Percentiles rank a stretch among this genome's conserved stretches.
Evolutionary conservation across 2,329 filamentous ascomycete species (phyloP).

Genomic region (Camillea tinctor): DNA sequence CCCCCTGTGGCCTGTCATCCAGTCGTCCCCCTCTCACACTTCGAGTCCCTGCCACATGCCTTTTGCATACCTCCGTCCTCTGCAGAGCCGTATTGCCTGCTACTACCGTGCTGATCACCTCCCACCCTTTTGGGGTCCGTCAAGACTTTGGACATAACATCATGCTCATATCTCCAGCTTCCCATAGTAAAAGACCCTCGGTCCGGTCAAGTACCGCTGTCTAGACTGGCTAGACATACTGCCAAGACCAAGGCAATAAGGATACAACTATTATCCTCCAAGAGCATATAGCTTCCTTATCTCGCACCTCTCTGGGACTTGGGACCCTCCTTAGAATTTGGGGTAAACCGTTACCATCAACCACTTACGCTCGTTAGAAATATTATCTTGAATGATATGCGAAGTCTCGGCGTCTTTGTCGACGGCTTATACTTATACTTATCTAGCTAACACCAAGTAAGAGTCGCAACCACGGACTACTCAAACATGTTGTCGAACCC

Average conservation of each 20-base stretch:
- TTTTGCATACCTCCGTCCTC: slow-evolving; percentile 34
- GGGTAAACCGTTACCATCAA: slow-evolving; percentile 41
- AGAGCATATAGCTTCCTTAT: slow-evolving; percentile 32
- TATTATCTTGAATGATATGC: slow-evolving; percentile 23
- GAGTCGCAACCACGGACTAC: slow-evolving; percentile 19
- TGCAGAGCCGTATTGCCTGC: slow-evolving; percentile 37
- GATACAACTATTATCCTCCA: slow-evolving; percentile 35
- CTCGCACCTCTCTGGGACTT: slow-evolving; percentile 29
- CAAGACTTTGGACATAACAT: slow-evolving; percentile 38
- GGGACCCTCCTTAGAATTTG: slow-evolving; percentile 22
- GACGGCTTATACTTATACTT: slow-evolving; percentile 13
- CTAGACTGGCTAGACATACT: slow-evolving; percentile 29
- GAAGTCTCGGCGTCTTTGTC: slow-evolving; percentile 21
- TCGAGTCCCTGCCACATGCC: slow-evolving; percentile 39
- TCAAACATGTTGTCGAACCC: slow-evolving; percentile 62
- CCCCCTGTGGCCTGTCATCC: slow-evolving; percentile 34
- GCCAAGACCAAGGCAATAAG: slow-evolving; percentile 31
- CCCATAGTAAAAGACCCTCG: slow-evolving; percentile 38
- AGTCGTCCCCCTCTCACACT: slow-evolving; percentile 30
- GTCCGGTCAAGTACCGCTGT: slow-evolving; percentile 40
- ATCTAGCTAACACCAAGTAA: slow-evolving; percentile 11
- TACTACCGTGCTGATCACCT: slow-evolving; percentile 39
- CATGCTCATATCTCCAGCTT: slow-evolving; percentile 39
- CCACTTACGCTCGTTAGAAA: slow-evolving; percentile 44
- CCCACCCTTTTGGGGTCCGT: slow-evolving; percentile 37